Conservation (phyloP, 176 grass and related monocot genomes). For the Lolium multiflorum region DNA sequence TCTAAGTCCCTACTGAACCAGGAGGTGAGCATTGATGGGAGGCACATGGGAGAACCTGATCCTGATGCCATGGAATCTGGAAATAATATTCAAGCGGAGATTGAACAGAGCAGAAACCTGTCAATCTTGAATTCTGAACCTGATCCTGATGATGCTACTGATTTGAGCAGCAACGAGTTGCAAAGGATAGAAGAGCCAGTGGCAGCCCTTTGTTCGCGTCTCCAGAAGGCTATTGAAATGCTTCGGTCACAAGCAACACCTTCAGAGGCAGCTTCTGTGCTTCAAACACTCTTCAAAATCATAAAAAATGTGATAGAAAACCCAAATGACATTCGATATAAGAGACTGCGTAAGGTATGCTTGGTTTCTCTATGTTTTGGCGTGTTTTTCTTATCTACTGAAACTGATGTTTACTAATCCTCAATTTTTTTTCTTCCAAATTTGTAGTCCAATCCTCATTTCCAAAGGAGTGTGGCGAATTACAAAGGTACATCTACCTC, state of each 20-base stretch:
- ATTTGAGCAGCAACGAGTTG: constrained; percentile 57
- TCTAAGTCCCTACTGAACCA: constrained; percentile 43
- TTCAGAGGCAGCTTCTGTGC: constrained; percentile 55
- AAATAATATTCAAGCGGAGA: constrained; percentile 37
- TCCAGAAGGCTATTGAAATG: constrained; percentile 70
- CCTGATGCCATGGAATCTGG: constrained; percentile 49
- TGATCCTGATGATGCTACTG: constrained; percentile 57
- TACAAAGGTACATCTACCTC: constrained; percentile 53
- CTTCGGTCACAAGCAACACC: constrained; percentile 69
- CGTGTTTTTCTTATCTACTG: background rate
- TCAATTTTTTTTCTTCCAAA: background rate
- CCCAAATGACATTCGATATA: constrained; percentile 75
- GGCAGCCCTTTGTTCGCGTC: constrained; percentile 55
- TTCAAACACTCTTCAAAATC: constrained; percentile 91
- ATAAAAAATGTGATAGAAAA: constrained; percentile 94
- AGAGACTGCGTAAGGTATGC: constrained; percentile 83
- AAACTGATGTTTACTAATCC: constrained; percentile 12
- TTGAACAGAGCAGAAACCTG: background rate
- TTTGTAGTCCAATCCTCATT: constrained; percentile 78
- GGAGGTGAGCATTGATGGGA: constrained; percentile 20
- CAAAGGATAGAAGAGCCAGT: constrained; percentile 80
- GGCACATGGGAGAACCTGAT: constrained; percentile 46
- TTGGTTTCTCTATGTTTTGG: background rate
- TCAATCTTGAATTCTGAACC: constrained; percentile 38
- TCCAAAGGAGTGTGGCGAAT: constrained; percentile 81